Evolutionary conservation across 805 yeast species (phyloP), one percentile per base, ranked within the genome.

Genomic region (Debaryomyces prosopidis): DNA sequence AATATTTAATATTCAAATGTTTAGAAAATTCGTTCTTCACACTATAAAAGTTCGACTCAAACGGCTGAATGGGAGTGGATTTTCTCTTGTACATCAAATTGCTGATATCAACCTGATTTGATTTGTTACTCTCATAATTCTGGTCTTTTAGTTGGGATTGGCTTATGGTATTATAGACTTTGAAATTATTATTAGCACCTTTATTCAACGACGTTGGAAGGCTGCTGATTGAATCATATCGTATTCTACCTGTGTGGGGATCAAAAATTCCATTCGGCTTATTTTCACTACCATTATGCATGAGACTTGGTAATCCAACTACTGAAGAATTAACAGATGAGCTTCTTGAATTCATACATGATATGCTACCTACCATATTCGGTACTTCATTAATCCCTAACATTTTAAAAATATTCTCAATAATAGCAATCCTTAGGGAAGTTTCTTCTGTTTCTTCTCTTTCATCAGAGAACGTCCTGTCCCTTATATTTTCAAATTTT

Each of bases 371-470:
- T 60, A 60, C 1, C 70, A 46, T 66, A 66, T 34, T 33, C 8
- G 45, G 14, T 23, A 74, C 76, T 36, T 67, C 72, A 15, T 60
- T 59, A 9, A 89, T 73, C 0, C 96, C 96, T 28, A 89, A 67
- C 27, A 81, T 67, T 42, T 75, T 75, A 58, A 89, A 84, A 35
- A 90, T 76, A 19, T 82, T 84, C 53, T 87, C 96, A 4, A 84
- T 77, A 1, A 90, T 62, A 0, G 92, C 88, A 16, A 75, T 69
- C 43, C 86, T 68, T 19, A 85, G 62, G 0, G 86, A 75, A 0
- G 80, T 71, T 39, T 86, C 92, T 53, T 87, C 90, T 0, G 86
- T 80, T 52, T 85, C 92, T 47, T 85, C 89, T 27, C 61, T 51
- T 32, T 80, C 84, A 26, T 76, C 80, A 4, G 84, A 75, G 50